Percentiles rank a stretch among this genome's conserved stretches.
Conservation (phyloP, 2,329 filamentous ascomycete genomes). For the Diplodia scrobiculata region DNA sequence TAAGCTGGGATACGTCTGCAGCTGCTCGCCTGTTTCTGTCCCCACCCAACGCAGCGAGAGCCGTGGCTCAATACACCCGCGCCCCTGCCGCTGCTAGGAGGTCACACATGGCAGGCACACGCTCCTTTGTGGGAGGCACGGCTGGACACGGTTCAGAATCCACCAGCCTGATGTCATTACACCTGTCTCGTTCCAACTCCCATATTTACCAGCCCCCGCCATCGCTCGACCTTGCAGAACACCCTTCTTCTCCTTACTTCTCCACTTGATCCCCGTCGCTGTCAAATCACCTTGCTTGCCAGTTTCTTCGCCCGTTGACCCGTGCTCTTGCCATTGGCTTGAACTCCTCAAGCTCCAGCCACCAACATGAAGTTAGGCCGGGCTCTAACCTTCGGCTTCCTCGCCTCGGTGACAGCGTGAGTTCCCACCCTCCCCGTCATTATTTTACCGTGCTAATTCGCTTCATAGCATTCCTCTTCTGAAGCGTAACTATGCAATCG, state of each 20-base stretch:
- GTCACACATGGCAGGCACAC: slow-evolving; percentile 4
- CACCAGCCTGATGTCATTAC: slow-evolving; percentile 25
- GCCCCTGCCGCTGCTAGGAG: not conserved
- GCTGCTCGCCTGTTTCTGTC: not conserved
- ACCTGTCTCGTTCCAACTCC: not conserved
- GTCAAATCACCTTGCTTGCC: not conserved
- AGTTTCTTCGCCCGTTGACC: not conserved
- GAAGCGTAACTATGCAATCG: slow-evolving; percentile 23
- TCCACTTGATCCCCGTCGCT: not conserved
- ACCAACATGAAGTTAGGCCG: slow-evolving; percentile 18
- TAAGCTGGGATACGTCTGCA: not conserved
- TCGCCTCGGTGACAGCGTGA: slow-evolving; percentile 18
- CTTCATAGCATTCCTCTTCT: slow-evolving; percentile 5
- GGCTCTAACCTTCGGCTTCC: slow-evolving; percentile 2
- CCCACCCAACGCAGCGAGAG: slow-evolving; percentile 8
- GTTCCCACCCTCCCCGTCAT: not conserved
- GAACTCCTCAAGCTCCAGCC: not conserved
- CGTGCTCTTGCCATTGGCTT: not conserved
- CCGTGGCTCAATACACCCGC: slow-evolving; percentile 1
- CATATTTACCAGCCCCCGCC: not conserved
- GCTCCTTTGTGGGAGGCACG: slow-evolving; percentile 1
- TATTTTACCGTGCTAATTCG: not conserved
- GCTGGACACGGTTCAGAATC: not conserved
- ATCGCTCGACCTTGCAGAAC: not conserved
- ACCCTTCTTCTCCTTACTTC: slow-evolving; percentile 2